A percentile compares a stretch with the other conserved stretches of the same genome.
Evolutionary conservation across 371 early-diverging fungal genomes (phyloP).

Genomic region (Fennellomyces sp.): DNA sequence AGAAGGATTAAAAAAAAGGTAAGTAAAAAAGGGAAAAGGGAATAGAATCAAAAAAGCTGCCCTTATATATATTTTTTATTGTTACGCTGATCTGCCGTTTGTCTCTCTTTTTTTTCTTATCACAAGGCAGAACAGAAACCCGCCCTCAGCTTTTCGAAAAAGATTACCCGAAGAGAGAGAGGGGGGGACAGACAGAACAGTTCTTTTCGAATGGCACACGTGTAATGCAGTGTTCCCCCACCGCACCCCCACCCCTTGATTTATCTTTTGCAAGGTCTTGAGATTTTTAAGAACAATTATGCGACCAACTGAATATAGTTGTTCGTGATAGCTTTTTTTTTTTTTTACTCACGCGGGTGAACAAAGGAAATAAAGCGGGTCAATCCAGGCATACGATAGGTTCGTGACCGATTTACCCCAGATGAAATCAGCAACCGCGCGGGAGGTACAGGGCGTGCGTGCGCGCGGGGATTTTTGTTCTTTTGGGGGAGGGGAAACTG

Average conservation of each 20-base stretch:
- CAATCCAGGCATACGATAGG: too few relatives aligned
- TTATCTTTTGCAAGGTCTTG: background rate
- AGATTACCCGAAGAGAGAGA: background rate
- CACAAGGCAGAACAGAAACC: background rate
- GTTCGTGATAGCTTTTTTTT: too few relatives aligned
- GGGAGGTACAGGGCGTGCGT: background rate
- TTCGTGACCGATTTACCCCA: too few relatives aligned
- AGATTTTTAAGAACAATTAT: background rate
- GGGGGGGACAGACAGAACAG: background rate
- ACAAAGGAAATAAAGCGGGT: background rate
- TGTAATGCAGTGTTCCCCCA: background rate
- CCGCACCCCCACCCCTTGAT: conserved; percentile 6
- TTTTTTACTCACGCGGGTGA: background rate
- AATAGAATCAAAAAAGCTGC: background rate
- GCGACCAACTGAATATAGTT: too few relatives aligned
- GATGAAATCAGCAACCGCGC: too few relatives aligned
- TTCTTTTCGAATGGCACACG: background rate
- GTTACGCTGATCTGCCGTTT: background rate
- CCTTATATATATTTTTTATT: background rate
- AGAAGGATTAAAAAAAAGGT: background rate
- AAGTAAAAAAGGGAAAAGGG: background rate
- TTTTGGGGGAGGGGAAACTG: background rate
- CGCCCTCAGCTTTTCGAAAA: conserved; percentile 3
- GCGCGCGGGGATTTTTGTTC: background rate
- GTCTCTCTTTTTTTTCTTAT: background rate